Base-by-base conservation (phyloP, 306 rosid genomes). In the Glycine soja region DNA sequence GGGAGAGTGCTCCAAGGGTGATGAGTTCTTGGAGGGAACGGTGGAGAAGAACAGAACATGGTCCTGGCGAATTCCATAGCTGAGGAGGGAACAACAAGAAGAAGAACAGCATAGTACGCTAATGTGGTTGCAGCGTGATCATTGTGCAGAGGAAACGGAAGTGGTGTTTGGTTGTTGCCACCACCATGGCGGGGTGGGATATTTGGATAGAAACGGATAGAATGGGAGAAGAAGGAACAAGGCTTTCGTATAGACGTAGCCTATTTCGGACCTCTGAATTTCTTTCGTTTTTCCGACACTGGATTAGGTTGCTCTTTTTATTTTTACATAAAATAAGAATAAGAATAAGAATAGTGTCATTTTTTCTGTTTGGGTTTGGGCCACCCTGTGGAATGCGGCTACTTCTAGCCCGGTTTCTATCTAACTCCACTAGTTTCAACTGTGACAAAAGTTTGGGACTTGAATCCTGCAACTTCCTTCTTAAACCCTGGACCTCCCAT, bases 31-130 rank as follows among this genome's bases (percentile, higher is more conserved):
- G 87, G 66, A 81, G 89, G 91, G 76, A 91, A 89, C 9, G 89
- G 85, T 24, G 92, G 86, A 61, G 94, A 81, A 0, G 94, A 74
- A 70, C 80, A 93, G 59, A 93, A 84, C 80, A 93, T 84, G 63
- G 46, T 88, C 77, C 86, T 87, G 76, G 91, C 90, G 56, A 88
- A 93, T 81, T 94, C 98, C 98, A 94, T 94, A 19, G 59, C 24
- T 46, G 42, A 64, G 68, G 42, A 61, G 42, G 51, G 40, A 36
- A 36, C 4, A 36, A 36, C 4, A 82, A 69, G n/a, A 43, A 34
- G 19, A 74, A 76, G 56, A 53, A 81, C 16, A 65, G 77, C 74
- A 84, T 80, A 48, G 62, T 30, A 48, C 69, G 51, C 51, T 61
- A 70, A 52, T 43, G 74, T 59, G 34, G 50, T 68, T 54, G 62